These are phyloP conservation scores for Tylopilus cervinicoccineus DNA, from an alignment of 768 basidiomycete genomes.

Conservation along the genomic window DNA sequence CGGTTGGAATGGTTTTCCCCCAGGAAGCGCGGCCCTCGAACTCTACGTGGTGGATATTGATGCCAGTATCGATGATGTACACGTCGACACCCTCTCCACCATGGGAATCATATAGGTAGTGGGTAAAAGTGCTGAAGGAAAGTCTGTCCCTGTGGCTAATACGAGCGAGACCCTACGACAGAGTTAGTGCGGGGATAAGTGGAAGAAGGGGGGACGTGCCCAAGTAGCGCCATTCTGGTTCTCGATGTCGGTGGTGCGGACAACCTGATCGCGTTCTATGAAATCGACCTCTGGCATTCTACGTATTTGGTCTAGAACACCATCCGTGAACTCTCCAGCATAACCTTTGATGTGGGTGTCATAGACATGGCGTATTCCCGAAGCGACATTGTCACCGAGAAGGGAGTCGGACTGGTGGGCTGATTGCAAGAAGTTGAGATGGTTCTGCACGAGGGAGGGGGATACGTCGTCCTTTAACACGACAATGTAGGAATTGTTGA, in stretches of 20 bases:
- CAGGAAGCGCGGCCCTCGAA: slow-evolving; percentile 88
- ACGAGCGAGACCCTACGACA: slow-evolving; percentile 82
- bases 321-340: slow-evolving; percentile 70
- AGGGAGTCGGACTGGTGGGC: slow-evolving; percentile 54
- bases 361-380: slow-evolving; percentile 74
- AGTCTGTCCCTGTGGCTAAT: slow-evolving; percentile 84
- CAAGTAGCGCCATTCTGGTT: slow-evolving; percentile 76
- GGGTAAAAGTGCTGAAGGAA: slow-evolving; percentile 75
- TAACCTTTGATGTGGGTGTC: slow-evolving; percentile 73
- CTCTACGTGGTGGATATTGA: slow-evolving; percentile 80
- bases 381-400: slow-evolving; percentile 39
- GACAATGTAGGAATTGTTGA: slow-evolving; percentile 95
- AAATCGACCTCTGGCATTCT: slow-evolving; percentile 86
- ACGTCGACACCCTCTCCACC: slow-evolving; percentile 96
- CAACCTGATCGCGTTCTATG: slow-evolving; percentile 91
- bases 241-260: slow-evolving; percentile 50
- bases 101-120: slow-evolving; percentile 63
- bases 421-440: slow-evolving; percentile 73
- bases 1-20: slow-evolving; percentile 88
- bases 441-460: slow-evolving; percentile 58
- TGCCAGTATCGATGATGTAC: slow-evolving; percentile 84
- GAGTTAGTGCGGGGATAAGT: slow-evolving; percentile 11
- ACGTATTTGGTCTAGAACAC: slow-evolving; percentile 72
- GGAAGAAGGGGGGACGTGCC: slow-evolving; percentile 44
- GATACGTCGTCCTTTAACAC: slow-evolving; percentile 74